These are phyloP conservation scores for Begonia loranthoides DNA, from an alignment of 306 rosid genomes.

Conservation along the genomic window DNA sequence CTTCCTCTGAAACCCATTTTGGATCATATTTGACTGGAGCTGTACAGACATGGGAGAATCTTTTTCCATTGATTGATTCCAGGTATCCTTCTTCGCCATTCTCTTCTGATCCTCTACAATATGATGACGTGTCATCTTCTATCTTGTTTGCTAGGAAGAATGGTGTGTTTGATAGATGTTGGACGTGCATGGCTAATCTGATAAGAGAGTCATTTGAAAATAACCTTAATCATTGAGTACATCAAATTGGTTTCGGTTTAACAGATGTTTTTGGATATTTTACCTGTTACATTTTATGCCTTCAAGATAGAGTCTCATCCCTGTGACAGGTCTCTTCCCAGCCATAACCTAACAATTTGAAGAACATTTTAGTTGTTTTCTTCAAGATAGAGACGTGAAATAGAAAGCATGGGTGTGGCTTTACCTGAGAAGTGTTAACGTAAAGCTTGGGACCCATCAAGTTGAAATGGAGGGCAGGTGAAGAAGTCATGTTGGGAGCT, in stretches of 20 bases:
- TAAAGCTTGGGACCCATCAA: slow-evolving; percentile 75
- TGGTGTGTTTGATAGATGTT: slow-evolving; percentile 61
- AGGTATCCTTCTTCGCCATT: slow-evolving; percentile 30
- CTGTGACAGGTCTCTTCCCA: slow-evolving; percentile 69
- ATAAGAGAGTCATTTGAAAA: not conserved
- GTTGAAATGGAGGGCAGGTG: slow-evolving; percentile 50
- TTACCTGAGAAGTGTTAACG: slow-evolving; percentile 53
- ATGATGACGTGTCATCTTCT: slow-evolving; percentile 13
- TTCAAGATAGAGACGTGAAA: too few relatives aligned
- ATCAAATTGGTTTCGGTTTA: too few relatives aligned
- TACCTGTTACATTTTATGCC: slow-evolving; percentile 89
- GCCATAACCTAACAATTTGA: slow-evolving; percentile 34
- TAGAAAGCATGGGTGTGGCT: too few relatives aligned
- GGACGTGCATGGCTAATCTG: slow-evolving; percentile 82
- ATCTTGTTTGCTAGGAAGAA: slow-evolving; percentile 30
- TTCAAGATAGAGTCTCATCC: slow-evolving; percentile 87
- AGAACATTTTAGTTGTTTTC: too few relatives aligned
- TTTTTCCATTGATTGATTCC: slow-evolving; percentile 48
- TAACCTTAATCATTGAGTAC: too few relatives aligned
- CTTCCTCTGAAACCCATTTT: slow-evolving; percentile 20
- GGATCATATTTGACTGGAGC: slow-evolving; percentile 54
- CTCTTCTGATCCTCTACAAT: slow-evolving; percentile 61
- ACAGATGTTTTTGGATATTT: too few relatives aligned
- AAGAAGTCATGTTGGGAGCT: slow-evolving; percentile 35
- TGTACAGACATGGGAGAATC: slow-evolving; percentile 56